A percentile compares a stretch with the other conserved stretches of the same genome.
These are phyloP conservation scores for Cordyceps pruinosa DNA, from an alignment of 2,329 filamentous ascomycete species.

Conservation along the genomic window DNA sequence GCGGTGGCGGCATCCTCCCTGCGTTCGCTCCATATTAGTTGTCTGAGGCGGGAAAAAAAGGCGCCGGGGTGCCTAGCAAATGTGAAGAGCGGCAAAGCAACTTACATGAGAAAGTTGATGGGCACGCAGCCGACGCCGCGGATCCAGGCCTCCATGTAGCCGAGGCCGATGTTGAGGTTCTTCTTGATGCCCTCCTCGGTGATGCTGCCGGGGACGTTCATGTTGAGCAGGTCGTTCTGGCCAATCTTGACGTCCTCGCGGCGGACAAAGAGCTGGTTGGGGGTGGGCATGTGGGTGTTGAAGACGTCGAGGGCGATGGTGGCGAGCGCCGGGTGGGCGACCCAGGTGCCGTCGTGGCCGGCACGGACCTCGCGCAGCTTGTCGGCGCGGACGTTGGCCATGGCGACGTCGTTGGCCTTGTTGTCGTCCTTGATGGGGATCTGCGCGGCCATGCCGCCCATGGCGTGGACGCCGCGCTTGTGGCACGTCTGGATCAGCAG, in stretches of 20 bases:
- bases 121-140: slow-evolving; percentile 92
- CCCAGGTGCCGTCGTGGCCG: slow-evolving; percentile 95
- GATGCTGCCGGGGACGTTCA: slow-evolving; percentile 89
- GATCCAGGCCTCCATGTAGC: slow-evolving; percentile 98
- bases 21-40: slow-evolving; percentile 13
- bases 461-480: slow-evolving; percentile 91
- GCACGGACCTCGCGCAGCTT: slow-evolving; percentile 94
- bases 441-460: slow-evolving; percentile 98
- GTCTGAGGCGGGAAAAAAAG: neutral
- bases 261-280: slow-evolving; percentile 89
- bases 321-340: slow-evolving; percentile 90
- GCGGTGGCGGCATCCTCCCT: slow-evolving; percentile 93
- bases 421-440: slow-evolving; percentile 97
- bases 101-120: slow-evolving; percentile 90
- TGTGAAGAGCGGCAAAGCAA: no score
- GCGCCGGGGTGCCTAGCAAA: no score
- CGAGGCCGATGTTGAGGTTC: slow-evolving; percentile 93
- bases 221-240: slow-evolving; percentile 89
- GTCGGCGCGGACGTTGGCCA: slow-evolving; percentile 87
- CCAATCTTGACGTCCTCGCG: slow-evolving; percentile 84
- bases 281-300: slow-evolving; percentile 97
- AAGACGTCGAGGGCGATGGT: slow-evolving; percentile 85
- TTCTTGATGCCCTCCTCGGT: slow-evolving; percentile 94
- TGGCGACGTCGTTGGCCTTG: slow-evolving; percentile 84
- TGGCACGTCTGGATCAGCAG: slow-evolving; percentile 98